Evolutionary conservation across 164 flowering plant species (phyloP), one percentile per base, ranked within the genome.

Genomic region (Magnolia officinalis): DNA sequence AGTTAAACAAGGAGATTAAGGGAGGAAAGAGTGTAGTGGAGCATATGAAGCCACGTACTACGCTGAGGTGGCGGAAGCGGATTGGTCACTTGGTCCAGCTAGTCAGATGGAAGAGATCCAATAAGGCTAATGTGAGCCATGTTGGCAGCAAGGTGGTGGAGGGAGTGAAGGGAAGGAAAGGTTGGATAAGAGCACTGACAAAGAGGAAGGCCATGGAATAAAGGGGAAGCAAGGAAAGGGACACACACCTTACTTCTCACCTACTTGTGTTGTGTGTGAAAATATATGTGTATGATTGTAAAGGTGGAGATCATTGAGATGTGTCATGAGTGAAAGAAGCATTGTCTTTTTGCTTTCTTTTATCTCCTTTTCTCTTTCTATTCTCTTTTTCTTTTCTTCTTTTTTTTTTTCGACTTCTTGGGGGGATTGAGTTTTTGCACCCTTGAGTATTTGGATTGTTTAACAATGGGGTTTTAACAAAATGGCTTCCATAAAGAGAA

Each of bases 51-150:
- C 73, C 87, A 3, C 87, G 84, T 4, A 52, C 70, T 20, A 2
- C 87, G 78, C 83, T 90, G 69, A 88, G 88, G 87, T 94, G 97
- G 97, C 88, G 90, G 29, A 92, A 87, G 87, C 85, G 92, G 78
- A 89, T 94, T 81, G 96, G 92, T 1, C 91, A 91, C 77, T 61
- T 92, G 8, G 87, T 94, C 87, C 93, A 92, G 79, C 81, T 92
- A 78, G 80, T 85, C 72, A 84, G 84, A 78, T 85, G 91, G 91
- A 92, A 82, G 84, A 88, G 89, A 82, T 86, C 93, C 72, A 86
- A 18, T 84, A 86, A 87, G 80, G 85, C 77, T 1, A 81, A 71
- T 72, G 83, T 55, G 61, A 78, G 87, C 88, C 92, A 88, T 50
- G 89, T 86, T 72, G 83, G 87, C 61, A 79, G 77, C 80, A 87